Evolutionary conservation across 345 rosid species (phyloP).

Genomic region (Psidium guajava): DNA sequence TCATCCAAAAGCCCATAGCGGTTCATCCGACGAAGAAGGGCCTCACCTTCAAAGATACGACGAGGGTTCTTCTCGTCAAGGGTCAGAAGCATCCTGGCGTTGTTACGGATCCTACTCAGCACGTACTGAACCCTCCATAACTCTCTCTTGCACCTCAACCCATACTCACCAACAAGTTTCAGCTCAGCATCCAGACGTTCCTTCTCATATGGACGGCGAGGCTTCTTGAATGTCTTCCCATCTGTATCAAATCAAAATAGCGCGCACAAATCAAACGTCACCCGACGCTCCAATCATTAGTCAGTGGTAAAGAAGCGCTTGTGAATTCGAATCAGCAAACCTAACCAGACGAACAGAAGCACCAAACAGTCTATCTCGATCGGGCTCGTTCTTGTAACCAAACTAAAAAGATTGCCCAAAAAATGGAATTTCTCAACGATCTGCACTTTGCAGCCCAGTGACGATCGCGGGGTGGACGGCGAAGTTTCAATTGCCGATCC

Average conservation of each 20-base stretch:
- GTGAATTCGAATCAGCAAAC: background rate
- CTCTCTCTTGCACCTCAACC: constrained; percentile 38
- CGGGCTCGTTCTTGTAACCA: background rate
- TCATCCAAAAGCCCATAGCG: constrained; percentile 35
- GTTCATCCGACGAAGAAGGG: constrained; percentile 34
- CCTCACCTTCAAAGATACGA: constrained; percentile 37
- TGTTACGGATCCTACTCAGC: constrained; percentile 31
- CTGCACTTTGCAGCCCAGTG: background rate
- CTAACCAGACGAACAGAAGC: background rate
- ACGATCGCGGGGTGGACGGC: background rate
- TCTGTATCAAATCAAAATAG: constrained; percentile 5
- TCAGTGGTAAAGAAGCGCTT: background rate
- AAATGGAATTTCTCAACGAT: background rate
- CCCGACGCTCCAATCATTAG: background rate
- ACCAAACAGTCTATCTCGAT: background rate
- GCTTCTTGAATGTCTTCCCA: constrained; percentile 45
- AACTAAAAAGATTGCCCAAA: background rate
- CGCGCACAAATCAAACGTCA: background rate
- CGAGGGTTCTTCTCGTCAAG: constrained; percentile 42
- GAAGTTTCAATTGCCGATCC: background rate
- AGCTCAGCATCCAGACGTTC: constrained; percentile 44
- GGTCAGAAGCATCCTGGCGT: constrained; percentile 40
- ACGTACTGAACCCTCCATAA: constrained; percentile 44
- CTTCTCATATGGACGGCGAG: constrained; percentile 45
- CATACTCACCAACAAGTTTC: constrained; percentile 43